Evolutionary conservation across 805 yeast genomes (phyloP), one percentile per base, ranked within the genome.

Genomic region (Candida nitratophila): DNA sequence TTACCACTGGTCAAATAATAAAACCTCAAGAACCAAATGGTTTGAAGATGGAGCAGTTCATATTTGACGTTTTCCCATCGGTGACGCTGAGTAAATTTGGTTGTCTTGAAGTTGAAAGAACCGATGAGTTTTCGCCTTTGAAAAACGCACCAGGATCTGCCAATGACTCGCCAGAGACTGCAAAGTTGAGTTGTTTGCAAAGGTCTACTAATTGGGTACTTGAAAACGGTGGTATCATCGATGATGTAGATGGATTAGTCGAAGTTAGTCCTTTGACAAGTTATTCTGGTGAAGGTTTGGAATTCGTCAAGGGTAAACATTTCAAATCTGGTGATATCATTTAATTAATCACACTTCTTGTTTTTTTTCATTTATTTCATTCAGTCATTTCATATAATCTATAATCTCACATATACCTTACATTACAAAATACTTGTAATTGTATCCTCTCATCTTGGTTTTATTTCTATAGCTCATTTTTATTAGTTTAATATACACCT

Each of bases 11-110:
- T 27, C 60, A 68, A 41, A 59, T 66, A 34, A 55, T 69, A 26
- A 78, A 76, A 53, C 96, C 98, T n/a, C 53, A 70, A 1, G 75
- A 70, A 45, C 86, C 91, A 39, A 93, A 93, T 62, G 99, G 98
- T 37, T 81, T 91, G 59, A 93, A 93, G 63, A 73, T 93, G 58
- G 99, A 93, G 64, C 98, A 91, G 63, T 93, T 93, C 56, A 95
- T 93, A 45, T 93, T 93, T 68, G 99, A 93, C 60, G 95, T 93
- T 21, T 93, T 93, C 66, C 90, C 90, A 41, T 75, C 81, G 27
- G 83, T 93, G 31, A 74, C 77, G 12, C 59, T 90, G 49, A 59
- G 62, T 15, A 77, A 77, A 55, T 93, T 93, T 62, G 99, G 96
- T 1, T 86, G 95, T 60, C 72, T 93, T 46, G 99, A 93, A 67